Evolutionary conservation across 306 rosid genomes (phyloP).

Genomic region (Cicer chorassanicum): DNA sequence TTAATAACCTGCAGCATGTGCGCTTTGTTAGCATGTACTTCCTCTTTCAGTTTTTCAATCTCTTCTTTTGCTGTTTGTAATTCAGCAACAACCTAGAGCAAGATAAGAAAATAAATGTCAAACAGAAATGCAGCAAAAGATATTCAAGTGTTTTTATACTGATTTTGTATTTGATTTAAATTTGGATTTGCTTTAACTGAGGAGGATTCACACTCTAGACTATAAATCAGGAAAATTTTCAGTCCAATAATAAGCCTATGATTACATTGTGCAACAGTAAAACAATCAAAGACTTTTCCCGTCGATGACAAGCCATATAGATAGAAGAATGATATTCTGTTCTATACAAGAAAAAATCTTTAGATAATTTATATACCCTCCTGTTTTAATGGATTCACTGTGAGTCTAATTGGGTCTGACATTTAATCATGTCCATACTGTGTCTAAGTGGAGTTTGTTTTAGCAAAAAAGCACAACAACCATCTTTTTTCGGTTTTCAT

Average conservation of each 20-base stretch:
- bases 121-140: slow-evolving; percentile 22
- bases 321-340: neutral
- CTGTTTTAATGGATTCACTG: too few species aligned
- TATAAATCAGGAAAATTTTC: neutral
- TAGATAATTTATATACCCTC: neutral
- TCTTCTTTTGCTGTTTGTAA: slow-evolving; percentile 69
- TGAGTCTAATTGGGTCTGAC: too few species aligned
- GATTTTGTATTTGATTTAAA: neutral
- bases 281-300: neutral
- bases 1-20: slow-evolving; percentile 91
- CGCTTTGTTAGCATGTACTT: slow-evolving; percentile 70
- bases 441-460: neutral
- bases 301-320: neutral
- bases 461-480: neutral
- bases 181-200: neutral
- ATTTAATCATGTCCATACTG: neutral
- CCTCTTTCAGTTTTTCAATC: slow-evolving; percentile 80
- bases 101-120: slow-evolving; percentile 38
- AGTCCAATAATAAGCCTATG: neutral
- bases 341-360: neutral
- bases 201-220: neutral
- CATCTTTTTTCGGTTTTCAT: neutral
- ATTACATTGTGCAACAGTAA: neutral
- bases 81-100: slow-evolving; percentile 62
- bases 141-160: neutral